A percentile compares a stretch with the other conserved stretches of the same genome.
phyloP scores from a whole-genome alignment of 2,329 filamentous ascomycete species.

The Talaromyces sp. region DNA sequence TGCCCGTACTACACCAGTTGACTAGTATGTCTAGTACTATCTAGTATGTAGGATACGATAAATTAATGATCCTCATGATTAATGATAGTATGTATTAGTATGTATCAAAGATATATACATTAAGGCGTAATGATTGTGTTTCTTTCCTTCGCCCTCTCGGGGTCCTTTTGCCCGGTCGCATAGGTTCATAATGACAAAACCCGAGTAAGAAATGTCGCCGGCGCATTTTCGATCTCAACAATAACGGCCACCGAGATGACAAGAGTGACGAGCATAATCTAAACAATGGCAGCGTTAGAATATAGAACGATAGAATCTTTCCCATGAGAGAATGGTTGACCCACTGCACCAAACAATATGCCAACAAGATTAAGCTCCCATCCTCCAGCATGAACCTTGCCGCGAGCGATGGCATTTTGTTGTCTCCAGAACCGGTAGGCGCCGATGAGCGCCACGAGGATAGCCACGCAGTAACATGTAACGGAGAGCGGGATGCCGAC shows the following conservation, averaged over 20 bases:
- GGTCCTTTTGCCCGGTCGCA: too few relatives aligned
- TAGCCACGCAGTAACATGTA: conserved; percentile 54
- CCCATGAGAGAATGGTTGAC: conserved; percentile 27
- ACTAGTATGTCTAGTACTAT: too few relatives aligned
- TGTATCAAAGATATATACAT: neutral
- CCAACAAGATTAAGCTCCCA: conserved; percentile 60
- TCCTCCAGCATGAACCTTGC: conserved; percentile 60
- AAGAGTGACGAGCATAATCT: conserved; percentile 24
- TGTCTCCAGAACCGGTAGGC: conserved; percentile 63
- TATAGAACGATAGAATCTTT: neutral
- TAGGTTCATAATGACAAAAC: too few relatives aligned
- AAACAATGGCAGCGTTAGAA: conserved; percentile 1
- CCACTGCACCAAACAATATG: conserved; percentile 51
- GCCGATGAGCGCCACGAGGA: conserved; percentile 57
- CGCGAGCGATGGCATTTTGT: conserved; percentile 61
- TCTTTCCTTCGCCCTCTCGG: too few relatives aligned
- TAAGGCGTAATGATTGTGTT: too few relatives aligned
- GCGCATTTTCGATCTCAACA: conserved; percentile 14
- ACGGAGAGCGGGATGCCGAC: conserved; percentile 63
- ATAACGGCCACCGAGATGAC: conserved; percentile 20
- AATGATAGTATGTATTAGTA: too few relatives aligned
- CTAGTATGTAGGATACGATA: too few relatives aligned
- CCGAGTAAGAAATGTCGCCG: neutral
- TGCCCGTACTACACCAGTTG: too few relatives aligned
- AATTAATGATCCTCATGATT: too few relatives aligned